phyloP scores from a whole-genome alignment of 1,284 basidiomycete genomes.

The Dichomitus squalens region DNA sequence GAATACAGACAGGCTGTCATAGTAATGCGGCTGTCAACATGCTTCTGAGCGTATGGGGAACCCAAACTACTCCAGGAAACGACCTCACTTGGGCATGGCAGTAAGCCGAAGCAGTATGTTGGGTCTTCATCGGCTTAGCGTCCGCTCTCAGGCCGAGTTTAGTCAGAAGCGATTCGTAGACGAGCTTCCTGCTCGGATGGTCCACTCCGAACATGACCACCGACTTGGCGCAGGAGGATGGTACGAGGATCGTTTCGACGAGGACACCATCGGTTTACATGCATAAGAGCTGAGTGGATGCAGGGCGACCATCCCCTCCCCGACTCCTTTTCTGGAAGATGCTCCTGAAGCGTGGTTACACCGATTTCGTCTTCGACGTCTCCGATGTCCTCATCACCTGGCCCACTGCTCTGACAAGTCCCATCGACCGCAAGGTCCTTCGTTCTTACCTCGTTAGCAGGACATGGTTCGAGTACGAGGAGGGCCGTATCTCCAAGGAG shows the following conservation, averaged over 20 bases:
- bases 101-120: no score
- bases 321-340: neutral
- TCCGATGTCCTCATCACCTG: conserved; percentile 60
- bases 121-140: neutral
- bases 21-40: no score
- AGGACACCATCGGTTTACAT: neutral
- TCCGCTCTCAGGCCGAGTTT: neutral
- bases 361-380: conserved; percentile 49
- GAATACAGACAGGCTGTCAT: no score
- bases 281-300: neutral
- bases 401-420: conserved; percentile 48
- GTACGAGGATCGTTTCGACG: neutral
- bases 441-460: conserved; percentile 45
- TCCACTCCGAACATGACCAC: neutral
- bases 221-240: neutral
- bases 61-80: no score
- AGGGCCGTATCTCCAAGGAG: conserved; percentile 42
- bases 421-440: conserved; percentile 45
- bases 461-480: conserved; percentile 25
- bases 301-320: neutral
- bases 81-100: no score
- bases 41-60: no score
- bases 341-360: conserved; percentile 23
- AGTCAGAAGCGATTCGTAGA: neutral
- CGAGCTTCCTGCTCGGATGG: neutral